phyloP scores from a whole-genome alignment of 192 early-diverging fungal species.

The Coemansia sp. region DNA sequence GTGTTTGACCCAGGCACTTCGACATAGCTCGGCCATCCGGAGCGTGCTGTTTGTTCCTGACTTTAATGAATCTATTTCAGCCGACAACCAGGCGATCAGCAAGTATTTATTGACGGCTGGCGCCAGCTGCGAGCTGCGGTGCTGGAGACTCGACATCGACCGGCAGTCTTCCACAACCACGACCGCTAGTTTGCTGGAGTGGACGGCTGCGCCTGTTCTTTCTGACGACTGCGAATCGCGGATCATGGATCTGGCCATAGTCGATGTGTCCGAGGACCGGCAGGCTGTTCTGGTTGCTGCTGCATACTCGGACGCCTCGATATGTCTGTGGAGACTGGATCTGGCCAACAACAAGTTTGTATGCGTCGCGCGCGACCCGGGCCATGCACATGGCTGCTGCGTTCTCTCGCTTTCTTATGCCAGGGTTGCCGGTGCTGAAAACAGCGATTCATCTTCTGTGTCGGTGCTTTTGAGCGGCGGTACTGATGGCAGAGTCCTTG shows the following conservation, averaged over 20 bases:
- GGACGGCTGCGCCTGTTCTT: constrained; percentile 9
- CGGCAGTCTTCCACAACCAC: no score
- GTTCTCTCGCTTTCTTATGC: constrained; percentile 23
- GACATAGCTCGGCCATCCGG: constrained; percentile 28
- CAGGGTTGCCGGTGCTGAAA: background rate
- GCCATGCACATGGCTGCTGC: constrained; percentile 15
- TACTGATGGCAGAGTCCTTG: constrained; percentile 26
- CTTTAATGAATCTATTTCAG: constrained; percentile 8
- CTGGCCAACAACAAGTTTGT: background rate
- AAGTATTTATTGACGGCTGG: constrained; percentile 60
- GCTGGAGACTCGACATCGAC: constrained; percentile 52
- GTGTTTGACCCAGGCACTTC: constrained; percentile 1
- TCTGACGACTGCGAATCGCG: constrained; percentile 27
- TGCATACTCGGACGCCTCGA: constrained; percentile 70
- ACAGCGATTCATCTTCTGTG: background rate
- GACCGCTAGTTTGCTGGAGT: constrained; percentile 7
- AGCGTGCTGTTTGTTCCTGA: constrained; percentile 16
- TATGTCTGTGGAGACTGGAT: constrained; percentile 46
- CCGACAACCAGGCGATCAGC: constrained; percentile 35
- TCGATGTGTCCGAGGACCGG: background rate
- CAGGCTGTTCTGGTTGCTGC: constrained; percentile 60
- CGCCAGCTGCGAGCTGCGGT: constrained; percentile 60
- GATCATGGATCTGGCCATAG: constrained; percentile 71
- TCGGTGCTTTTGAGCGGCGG: constrained; percentile 21
- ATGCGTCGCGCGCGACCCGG: constrained; percentile 17